Evolutionary conservation across 2,329 filamentous ascomycete genomes (phyloP), one percentile per base, ranked within the genome.

Genomic region (Nemania diffusa): DNA sequence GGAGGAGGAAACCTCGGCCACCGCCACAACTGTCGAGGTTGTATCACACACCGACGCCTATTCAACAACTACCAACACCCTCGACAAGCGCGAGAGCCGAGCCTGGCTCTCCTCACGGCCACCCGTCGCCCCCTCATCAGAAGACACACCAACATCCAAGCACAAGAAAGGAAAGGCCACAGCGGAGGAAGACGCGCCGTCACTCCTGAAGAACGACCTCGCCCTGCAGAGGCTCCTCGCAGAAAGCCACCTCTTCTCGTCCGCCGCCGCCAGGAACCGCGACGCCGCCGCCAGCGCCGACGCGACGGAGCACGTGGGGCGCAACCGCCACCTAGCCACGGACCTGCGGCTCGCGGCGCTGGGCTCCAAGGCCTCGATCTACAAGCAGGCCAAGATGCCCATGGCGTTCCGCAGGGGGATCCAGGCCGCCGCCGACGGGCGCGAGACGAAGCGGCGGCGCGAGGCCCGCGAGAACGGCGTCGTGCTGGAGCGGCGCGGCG

Each of bases 401-500:
- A 92, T 97, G 85, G 82, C 89, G 48, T 91, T 95, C 76, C 88
- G 94, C 66, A 93, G 92, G 80, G 94, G 95, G n/a, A 97, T 98
- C 67, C 82, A 83, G 17, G 85, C 87, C 1, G 93, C 94, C 59
- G 87, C 87, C 24, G 83, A 78, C 1, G 80, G 83, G 29, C 88
- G 87, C 66, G 94, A 97, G 78, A 82, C 86, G 13, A 91, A 87
- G 81, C 83, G 95, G 58, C 84, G 95, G 42, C 84, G 84, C 46
- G 93, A 97, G 78, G 96, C 96, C 1, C 88, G 86, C 75, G 95
- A 98, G 84, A 97, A 95, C 74, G 96, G 95, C 5, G 90, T 98
- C 73, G 89, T 98, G 56, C 82, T 98, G 37, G 96, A 98, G 83
- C 85, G 84, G 68, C 74, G 77, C 8, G 62, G 26, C 73, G 22